Evolutionary conservation across 805 yeast genomes (phyloP).

Genomic region (Sugiyamaella marilandica): DNA sequence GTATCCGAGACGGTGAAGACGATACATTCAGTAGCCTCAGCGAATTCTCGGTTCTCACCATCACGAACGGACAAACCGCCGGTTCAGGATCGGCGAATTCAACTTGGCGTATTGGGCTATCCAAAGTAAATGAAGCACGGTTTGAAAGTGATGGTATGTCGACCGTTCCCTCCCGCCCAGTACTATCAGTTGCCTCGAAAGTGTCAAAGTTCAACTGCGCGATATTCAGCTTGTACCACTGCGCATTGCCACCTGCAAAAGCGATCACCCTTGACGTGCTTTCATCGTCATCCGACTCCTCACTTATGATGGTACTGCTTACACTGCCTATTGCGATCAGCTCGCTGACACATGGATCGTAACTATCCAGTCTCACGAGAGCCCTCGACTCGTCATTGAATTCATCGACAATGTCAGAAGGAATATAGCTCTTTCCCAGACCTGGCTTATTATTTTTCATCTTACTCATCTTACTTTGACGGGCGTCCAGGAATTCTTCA

Average conservation of each 20-base stretch:
- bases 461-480: neutral
- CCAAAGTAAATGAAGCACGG: constrained; percentile 7
- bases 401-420: constrained; percentile 8
- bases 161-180: neutral
- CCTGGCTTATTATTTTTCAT: neutral
- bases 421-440: constrained; percentile 1
- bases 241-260: constrained; percentile 2
- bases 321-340: constrained; percentile 11
- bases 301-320: neutral
- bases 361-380: constrained; percentile 6
- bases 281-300: neutral
- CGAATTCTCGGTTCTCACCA: constrained; percentile 16
- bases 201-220: neutral
- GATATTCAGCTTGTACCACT: neutral
- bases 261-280: constrained; percentile 1
- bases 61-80: constrained; percentile 13
- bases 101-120: constrained; percentile 14
- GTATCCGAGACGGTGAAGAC: no score
- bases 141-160: constrained; percentile 5
- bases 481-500: neutral
- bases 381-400: constrained; percentile 10
- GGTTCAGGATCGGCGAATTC: constrained; percentile 17
- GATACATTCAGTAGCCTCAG: no score
- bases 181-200: neutral
- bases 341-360: constrained; percentile 16